Base-by-base conservation (phyloP, 805 yeast genomes). In the Metschnikowia chrysomelidarum region DNA sequence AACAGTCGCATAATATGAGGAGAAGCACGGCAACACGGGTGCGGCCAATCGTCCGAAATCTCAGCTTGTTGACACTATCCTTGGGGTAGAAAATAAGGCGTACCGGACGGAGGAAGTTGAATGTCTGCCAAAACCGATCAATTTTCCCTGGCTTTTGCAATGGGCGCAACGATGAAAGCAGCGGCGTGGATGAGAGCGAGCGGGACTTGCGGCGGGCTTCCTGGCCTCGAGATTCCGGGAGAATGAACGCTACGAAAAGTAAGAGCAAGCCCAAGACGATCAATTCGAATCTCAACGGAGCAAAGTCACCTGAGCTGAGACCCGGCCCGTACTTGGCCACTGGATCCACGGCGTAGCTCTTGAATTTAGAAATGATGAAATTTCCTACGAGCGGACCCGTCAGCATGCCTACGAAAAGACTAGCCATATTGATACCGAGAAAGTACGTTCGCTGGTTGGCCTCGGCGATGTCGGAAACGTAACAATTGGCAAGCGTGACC, bases 381-480 rank as follows among this genome's bases (percentile, higher is more conserved):
- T 48, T 48, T 5, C 86, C 80, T 1, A 73, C 34, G 24, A 80
- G 42, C 0, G 94, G 93, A 1, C 91, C 93, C 7, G 72, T 9
- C 1, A 82, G 81, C 45, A 78, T 50, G 0, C 88, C 84, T 3
- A 71, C 64, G 49, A 75, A 80, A 32, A 82, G 57, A 12, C 74
- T 58, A 8, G 89, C 85, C 53, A 73, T 64, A 17, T 75, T 61
- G 19, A 76, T 60, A 9, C 89, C 86, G 45, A 85, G 62, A 14
- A 72, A 65, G 34, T 73, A 69, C 16, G 77, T 71, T 42, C 95
- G 62, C 36, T 74, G 67, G 21, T 65, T 69, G 1, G 85, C 73
- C 14, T 78, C 81, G 5, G 79, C 80, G 24, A 86, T 77, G 60
- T 87, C 96, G 4, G 87, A 67, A 12, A 84, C 69, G 52, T 86